These are phyloP conservation scores for Vitis labrusca DNA, from an alignment of 164 flowering plant species.

Conservation along the genomic window DNA sequence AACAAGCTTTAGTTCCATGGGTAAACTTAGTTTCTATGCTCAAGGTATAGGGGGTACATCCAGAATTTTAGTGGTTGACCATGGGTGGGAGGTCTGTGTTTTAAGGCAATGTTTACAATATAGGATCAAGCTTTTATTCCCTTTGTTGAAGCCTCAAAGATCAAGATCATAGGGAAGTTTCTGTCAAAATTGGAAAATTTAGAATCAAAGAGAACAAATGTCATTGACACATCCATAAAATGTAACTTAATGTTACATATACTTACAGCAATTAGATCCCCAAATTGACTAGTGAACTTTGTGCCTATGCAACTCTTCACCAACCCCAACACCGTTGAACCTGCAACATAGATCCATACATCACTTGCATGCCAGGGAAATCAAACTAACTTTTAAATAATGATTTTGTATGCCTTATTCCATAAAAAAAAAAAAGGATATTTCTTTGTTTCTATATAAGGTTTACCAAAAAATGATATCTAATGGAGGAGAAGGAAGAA, in stretches of 20 bases:
- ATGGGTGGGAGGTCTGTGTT: too few relatives aligned
- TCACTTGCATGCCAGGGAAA: background rate
- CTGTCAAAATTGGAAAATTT: background rate
- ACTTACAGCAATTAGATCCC: slow-evolving; percentile 87
- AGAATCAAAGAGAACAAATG: background rate
- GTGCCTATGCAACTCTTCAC: slow-evolving; percentile 93
- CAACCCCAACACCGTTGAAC: slow-evolving; percentile 66
- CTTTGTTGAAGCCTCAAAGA: too few relatives aligned
- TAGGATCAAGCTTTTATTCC: too few relatives aligned
- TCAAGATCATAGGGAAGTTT: too few relatives aligned
- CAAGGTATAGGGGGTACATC: too few relatives aligned
- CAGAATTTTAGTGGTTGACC: too few relatives aligned
- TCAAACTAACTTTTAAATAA: background rate
- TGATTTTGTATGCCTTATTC: background rate
- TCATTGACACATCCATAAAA: background rate
- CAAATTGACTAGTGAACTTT: slow-evolving; percentile 94
- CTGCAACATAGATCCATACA: slow-evolving; percentile 31
- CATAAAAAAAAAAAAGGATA: background rate
- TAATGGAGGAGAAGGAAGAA: too few relatives aligned
- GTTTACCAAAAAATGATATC: too few relatives aligned
- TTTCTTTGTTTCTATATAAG: too few relatives aligned
- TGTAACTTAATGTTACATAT: background rate
- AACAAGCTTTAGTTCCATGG: background rate
- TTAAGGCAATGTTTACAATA: too few relatives aligned
- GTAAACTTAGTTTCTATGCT: background rate